These are phyloP conservation scores for Ustilaginoidea virens DNA, from an alignment of 2,329 filamentous ascomycete genomes.

Conservation along the genomic window DNA sequence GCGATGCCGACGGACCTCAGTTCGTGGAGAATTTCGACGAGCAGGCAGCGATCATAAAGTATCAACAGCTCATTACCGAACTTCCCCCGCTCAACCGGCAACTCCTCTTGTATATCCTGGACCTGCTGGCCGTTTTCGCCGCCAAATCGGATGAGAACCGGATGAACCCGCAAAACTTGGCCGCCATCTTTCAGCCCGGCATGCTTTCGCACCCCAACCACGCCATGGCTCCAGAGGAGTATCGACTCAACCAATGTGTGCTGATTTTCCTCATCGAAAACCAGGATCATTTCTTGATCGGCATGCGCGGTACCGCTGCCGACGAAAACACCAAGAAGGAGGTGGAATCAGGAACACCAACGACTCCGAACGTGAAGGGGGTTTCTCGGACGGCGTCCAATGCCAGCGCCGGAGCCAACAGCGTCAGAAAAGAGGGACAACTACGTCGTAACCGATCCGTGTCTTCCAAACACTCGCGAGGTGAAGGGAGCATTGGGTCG, in stretches of 20 bases:
- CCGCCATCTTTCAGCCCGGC: constrained; percentile 94
- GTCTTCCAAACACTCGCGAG: constrained; percentile 72
- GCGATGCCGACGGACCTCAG: constrained; percentile 52
- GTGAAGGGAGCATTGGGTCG: constrained; percentile 58
- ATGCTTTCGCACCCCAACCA: constrained; percentile 88
- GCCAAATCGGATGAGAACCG: constrained; percentile 94
- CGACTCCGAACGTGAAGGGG: constrained; percentile 31
- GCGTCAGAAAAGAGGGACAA: constrained; percentile 64
- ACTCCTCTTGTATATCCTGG: constrained; percentile 85
- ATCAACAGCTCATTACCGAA: constrained; percentile 84
- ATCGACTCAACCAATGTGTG: constrained; percentile 89
- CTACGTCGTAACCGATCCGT: constrained; percentile 81
- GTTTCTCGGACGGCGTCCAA: constrained; percentile 58
- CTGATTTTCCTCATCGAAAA: constrained; percentile 97
- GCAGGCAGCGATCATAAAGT: constrained; percentile 60
- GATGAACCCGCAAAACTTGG: constrained; percentile 89
- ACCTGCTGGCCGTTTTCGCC: constrained; percentile 89
- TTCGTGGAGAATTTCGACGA: constrained; percentile 49
- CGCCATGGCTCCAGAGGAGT: constrained; percentile 90
- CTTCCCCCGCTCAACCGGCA: constrained; percentile 87
- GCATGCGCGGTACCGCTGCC: constrained; percentile 98
- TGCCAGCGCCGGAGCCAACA: constrained; percentile 78
- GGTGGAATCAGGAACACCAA: constrained; percentile 53
- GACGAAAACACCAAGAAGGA: constrained; percentile 59
- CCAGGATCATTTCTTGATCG: constrained; percentile 94